Evolutionary conservation across 164 flowering plant genomes (phyloP), one percentile per base, ranked within the genome.

Genomic region (Liquidambar formosana): DNA sequence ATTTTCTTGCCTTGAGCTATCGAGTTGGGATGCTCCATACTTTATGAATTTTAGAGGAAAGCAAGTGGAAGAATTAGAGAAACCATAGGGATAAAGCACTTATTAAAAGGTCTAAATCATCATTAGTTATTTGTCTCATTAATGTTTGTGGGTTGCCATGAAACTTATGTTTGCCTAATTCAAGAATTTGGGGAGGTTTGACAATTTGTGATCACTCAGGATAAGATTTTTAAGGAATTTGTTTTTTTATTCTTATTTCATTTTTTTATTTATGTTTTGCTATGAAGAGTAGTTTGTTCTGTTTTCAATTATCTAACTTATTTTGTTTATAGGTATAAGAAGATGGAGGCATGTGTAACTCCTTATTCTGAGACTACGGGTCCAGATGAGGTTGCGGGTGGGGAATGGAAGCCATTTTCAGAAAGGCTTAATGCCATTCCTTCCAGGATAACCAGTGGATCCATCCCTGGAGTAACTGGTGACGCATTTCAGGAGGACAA

Each of bases 291-390:
- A 22, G 57, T 19, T 54, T 19, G 25, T 22, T 19, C 19, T 5
- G 54, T 51, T 51, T 5, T 16, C 9, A 6, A 51, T 9, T 51
- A 16, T 6, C 13, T 8, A 8, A 27, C 62, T 38, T 53, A 8
- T 49, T n/a, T 41, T 44, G 12, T 33, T 1, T 57, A 18, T 45
- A 84, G 85, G 88, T 82, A 84, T 63, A 77, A 80, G 72, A 82
- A 80, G 68, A 84, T 84, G 86, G 83, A 84, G 70, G 59, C 74
- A 10, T 84, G 88, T 27, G 70, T 82, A 10, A 82, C 84, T 51
- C 83, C 88, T n/a, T 74, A 74, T 63, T 80, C 77, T 22, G 75
- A 78, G 15, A 69, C 80, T 23, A 62, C 26, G n/a, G 21, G 44
- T 16, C 48, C 76, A 13, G 77, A 75, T 66, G 81, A 77, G 52